phyloP scores from a whole-genome alignment of 345 rosid species.

The Boechera stricta region DNA sequence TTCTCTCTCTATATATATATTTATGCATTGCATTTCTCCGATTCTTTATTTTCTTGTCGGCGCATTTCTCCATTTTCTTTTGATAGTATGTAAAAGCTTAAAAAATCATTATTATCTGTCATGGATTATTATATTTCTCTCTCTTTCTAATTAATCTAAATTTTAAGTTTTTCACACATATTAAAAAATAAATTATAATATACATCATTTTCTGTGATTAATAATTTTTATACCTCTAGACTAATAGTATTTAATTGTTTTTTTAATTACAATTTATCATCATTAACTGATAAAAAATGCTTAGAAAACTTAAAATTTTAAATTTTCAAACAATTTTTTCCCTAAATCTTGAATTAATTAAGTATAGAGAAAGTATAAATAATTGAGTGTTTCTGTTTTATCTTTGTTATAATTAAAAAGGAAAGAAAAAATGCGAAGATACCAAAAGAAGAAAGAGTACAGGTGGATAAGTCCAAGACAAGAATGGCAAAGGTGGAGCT shows the following conservation, averaged over 20 bases:
- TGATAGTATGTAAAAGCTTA: neutral
- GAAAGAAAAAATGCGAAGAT: neutral
- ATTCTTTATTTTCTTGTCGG: neutral
- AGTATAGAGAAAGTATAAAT: no score
- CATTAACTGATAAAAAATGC: no score
- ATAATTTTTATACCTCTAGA: no score
- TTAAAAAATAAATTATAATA: no score
- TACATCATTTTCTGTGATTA: no score
- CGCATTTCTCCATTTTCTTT: neutral
- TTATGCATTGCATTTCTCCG: neutral
- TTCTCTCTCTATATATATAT: neutral
- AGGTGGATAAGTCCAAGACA: conserved; percentile 35
- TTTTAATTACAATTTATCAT: no score
- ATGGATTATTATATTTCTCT: neutral
- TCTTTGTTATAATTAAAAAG: neutral
- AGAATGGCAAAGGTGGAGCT: conserved; percentile 25
- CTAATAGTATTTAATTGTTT: no score
- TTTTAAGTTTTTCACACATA: no score
- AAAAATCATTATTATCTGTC: neutral
- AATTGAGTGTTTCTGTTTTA: neutral
- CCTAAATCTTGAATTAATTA: no score
- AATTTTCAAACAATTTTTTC: no score
- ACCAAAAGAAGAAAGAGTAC: conserved; percentile 42
- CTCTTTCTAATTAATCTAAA: no score
- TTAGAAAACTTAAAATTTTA: no score